A percentile compares a stretch with the other conserved stretches of the same genome.
phyloP scores from a whole-genome alignment of 441 rosid genomes.

The Euphorbia schlechtendalii region DNA sequence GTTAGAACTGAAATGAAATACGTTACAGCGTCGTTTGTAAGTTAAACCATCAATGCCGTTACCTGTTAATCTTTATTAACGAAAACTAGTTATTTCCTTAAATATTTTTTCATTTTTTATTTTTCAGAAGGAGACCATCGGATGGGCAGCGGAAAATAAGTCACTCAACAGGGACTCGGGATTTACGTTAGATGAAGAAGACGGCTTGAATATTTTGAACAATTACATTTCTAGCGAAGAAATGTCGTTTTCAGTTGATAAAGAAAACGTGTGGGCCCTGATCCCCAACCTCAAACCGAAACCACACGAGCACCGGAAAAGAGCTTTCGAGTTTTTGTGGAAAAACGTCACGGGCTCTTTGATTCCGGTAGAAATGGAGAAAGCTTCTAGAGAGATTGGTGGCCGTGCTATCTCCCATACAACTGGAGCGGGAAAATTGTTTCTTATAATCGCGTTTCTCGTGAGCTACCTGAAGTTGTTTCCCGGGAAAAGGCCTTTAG shows the following conservation, averaged over 20 bases:
- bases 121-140: constrained; percentile 33
- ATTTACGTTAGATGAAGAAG: constrained; percentile 28
- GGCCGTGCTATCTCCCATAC: constrained; percentile 93
- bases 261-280: constrained; percentile 73
- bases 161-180: constrained; percentile 25
- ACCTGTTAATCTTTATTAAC: no score
- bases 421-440: constrained; percentile 93
- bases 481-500: constrained; percentile 77
- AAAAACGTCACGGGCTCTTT: constrained; percentile 67
- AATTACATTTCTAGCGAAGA: constrained; percentile 25
- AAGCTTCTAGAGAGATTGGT: constrained; percentile 46
- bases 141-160: constrained; percentile 39
- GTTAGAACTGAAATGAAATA: constrained; percentile 69
- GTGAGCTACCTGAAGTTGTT: constrained; percentile 85
- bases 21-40: constrained; percentile 77
- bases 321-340: constrained; percentile 94
- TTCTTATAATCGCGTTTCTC: constrained; percentile 87
- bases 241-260: constrained; percentile 33
- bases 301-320: constrained; percentile 66
- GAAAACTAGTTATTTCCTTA: no score
- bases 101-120: no score
- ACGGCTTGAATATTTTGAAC: constrained; percentile 22
- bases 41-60: no score
- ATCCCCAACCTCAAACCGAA: constrained; percentile 64
- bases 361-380: constrained; percentile 52